These are phyloP conservation scores for Nitzschia putrida DNA, from an alignment of 108 stramenopile species.

Conservation along the genomic window DNA sequence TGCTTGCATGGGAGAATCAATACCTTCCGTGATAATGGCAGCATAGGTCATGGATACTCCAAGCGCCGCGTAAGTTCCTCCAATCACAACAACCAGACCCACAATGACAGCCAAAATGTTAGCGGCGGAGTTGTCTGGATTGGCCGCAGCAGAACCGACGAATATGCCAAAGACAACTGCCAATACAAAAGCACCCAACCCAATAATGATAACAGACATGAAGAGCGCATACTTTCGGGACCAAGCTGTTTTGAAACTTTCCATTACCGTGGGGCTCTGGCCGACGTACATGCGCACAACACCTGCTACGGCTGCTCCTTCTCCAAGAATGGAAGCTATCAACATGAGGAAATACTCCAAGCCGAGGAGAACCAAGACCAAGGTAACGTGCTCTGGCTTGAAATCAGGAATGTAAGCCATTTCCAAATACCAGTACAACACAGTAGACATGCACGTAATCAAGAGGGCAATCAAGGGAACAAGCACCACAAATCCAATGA, in stretches of 20 bases:
- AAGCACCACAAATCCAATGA: slow-evolving; percentile 11
- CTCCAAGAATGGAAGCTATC: slow-evolving; percentile 23
- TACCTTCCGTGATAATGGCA: slow-evolving; percentile 29
- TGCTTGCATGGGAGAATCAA: slow-evolving; percentile 14
- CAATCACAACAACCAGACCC: not conserved
- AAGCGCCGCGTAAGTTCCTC: slow-evolving; percentile 7
- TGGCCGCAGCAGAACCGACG: not conserved
- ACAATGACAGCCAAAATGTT: slow-evolving; percentile 16
- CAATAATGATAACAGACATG: slow-evolving; percentile 2
- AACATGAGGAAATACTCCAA: slow-evolving; percentile 10
- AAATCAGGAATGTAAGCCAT: slow-evolving; percentile 27
- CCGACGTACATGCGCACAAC: slow-evolving; percentile 22
- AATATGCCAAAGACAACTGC: not conserved
- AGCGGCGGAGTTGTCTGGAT: slow-evolving; percentile 24
- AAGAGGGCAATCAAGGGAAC: slow-evolving; percentile 17
- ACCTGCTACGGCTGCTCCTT: slow-evolving; percentile 14
- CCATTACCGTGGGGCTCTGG: not conserved
- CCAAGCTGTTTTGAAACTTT: slow-evolving; percentile 17
- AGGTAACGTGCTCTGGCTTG: slow-evolving; percentile 24
- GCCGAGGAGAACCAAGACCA: slow-evolving; percentile 7
- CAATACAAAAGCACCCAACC: not conserved
- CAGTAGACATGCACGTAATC: slow-evolving; percentile 1
- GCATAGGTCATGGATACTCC: slow-evolving; percentile 14
- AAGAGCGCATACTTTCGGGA: slow-evolving; percentile 14
- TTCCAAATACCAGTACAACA: slow-evolving; percentile 3